Conservation (phyloP, 2,329 filamentous ascomycete species). For the Nigrospora sphaerica region DNA sequence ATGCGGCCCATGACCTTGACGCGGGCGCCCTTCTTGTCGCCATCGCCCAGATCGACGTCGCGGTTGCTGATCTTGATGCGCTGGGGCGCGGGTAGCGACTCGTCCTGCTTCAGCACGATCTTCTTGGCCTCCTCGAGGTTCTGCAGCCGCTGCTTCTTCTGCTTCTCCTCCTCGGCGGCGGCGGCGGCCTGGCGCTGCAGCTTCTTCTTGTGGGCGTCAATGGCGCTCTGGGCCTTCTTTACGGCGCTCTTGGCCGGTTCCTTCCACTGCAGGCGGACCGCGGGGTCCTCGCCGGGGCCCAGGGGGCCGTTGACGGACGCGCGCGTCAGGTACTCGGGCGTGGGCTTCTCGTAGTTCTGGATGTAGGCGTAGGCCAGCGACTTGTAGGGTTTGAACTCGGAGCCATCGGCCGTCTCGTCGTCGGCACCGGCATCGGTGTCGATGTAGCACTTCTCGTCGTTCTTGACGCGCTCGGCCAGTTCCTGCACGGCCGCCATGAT, state of each 20-base stretch:
- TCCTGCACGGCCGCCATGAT: conserved; percentile 39
- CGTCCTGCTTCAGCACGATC: conserved; percentile 63
- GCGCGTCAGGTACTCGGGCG: conserved; percentile 59
- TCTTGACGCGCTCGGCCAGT: conserved; percentile 42
- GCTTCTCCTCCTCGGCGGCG: conserved; percentile 64
- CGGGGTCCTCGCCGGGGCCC: conserved; percentile 56
- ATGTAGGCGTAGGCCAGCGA: conserved; percentile 71
- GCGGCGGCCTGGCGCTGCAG: conserved; percentile 68
- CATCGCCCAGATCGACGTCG: conserved; percentile 51
- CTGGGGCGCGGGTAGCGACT: conserved; percentile 65
- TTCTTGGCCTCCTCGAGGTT: conserved; percentile 77
- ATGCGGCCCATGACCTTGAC: conserved; percentile 79
- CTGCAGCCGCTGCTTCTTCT: conserved; percentile 61
- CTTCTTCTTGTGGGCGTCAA: conserved; percentile 78
- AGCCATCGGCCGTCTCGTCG: conserved; percentile 58
- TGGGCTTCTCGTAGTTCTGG: conserved; percentile 52
- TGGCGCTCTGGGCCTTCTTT: conserved; percentile 75
- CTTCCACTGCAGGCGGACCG: conserved; percentile 66
- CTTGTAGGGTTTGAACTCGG: conserved; percentile 73
- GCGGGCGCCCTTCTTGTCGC: conserved; percentile 57
- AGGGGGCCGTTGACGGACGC: conserved; percentile 57
- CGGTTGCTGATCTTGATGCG: conserved; percentile 72
- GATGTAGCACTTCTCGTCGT: conserved; percentile 56
- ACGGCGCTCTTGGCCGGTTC: conserved; percentile 74
- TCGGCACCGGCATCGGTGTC: conserved; percentile 76